These are phyloP conservation scores for Pleomassaria siparia DNA, from an alignment of 2,329 filamentous ascomycete genomes.

Conservation along the genomic window DNA sequence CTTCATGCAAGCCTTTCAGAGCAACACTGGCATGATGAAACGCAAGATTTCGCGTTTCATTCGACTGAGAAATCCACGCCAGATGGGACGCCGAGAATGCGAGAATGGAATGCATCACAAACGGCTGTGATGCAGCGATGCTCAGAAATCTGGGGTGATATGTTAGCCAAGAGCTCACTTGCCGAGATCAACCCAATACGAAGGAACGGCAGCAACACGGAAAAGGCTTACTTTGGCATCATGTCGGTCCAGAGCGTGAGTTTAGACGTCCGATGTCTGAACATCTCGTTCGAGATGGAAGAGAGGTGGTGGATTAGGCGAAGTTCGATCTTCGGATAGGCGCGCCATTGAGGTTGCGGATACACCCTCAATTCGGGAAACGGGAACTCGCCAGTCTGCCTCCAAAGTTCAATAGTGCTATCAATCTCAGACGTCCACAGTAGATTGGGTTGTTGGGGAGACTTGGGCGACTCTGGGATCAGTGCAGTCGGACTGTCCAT, in stretches of 20 bases:
- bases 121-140: slow-evolving; percentile 77
- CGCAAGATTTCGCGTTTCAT: slow-evolving; percentile 81
- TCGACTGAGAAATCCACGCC: slow-evolving; percentile 83
- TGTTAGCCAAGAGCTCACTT: slow-evolving; percentile 20
- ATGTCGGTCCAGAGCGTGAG: slow-evolving; percentile 92
- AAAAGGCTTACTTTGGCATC: slow-evolving; percentile 80
- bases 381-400: slow-evolving; percentile 79
- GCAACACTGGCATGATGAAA: slow-evolving; percentile 87
- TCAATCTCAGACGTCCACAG: slow-evolving; percentile 88
- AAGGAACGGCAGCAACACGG: slow-evolving; percentile 20
- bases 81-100: slow-evolving; percentile 95
- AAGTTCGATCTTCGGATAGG: slow-evolving; percentile 75
- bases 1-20: slow-evolving; percentile 83
- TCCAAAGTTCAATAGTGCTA: slow-evolving; percentile 78
- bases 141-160: slow-evolving; percentile 67
- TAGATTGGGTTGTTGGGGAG: slow-evolving; percentile 62
- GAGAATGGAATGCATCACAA: slow-evolving; percentile 91
- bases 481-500: slow-evolving; percentile 79
- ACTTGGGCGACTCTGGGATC: slow-evolving; percentile 53
- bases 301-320: slow-evolving; percentile 90
- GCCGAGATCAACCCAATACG: slow-evolving; percentile 29
- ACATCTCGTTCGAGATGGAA: slow-evolving; percentile 80
- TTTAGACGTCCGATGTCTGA: slow-evolving; percentile 72
- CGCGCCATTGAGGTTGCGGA: slow-evolving; percentile 70
- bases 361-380: slow-evolving; percentile 80